phyloP scores from a whole-genome alignment of 179 eudicot species.

The Gypsophila paniculata region DNA sequence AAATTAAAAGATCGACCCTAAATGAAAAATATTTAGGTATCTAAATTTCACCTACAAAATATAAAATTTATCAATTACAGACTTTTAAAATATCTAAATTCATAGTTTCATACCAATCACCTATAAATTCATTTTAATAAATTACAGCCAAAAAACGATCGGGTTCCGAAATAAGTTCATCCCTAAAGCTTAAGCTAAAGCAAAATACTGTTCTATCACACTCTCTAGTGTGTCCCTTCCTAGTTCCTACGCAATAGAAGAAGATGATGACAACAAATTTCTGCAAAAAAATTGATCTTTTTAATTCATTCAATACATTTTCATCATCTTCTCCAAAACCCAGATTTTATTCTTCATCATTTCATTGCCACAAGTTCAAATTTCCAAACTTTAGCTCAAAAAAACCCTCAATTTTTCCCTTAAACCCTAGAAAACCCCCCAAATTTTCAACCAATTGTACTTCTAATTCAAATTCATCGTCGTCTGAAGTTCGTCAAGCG shows the following conservation, averaged over 20 bases:
- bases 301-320: conserved; percentile 11
- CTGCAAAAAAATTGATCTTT: conserved; percentile 17
- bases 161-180: too few relatives aligned
- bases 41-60: too few relatives aligned
- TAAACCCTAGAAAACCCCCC: conserved; percentile 19
- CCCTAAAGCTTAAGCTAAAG: too few relatives aligned
- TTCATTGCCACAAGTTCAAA: not conserved
- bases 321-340: conserved; percentile 5
- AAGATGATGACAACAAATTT: conserved; percentile 16
- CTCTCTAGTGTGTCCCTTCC: not conserved
- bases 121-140: too few relatives aligned
- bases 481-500: not conserved
- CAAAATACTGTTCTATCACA: too few relatives aligned
- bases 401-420: conserved; percentile 17
- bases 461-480: conserved; percentile 21
- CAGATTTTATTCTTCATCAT: conserved; percentile 15
- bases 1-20: too few relatives aligned
- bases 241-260: not conserved
- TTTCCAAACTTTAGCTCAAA: conserved; percentile 23
- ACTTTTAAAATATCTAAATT: too few relatives aligned
- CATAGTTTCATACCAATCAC: too few relatives aligned
- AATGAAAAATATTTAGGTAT: too few relatives aligned
- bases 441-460: conserved; percentile 23
- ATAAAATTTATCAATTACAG: too few relatives aligned
- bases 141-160: too few relatives aligned